Evolutionary conservation across 2,329 filamentous ascomycete species (phyloP).

Genomic region (Penicillium hordei): DNA sequence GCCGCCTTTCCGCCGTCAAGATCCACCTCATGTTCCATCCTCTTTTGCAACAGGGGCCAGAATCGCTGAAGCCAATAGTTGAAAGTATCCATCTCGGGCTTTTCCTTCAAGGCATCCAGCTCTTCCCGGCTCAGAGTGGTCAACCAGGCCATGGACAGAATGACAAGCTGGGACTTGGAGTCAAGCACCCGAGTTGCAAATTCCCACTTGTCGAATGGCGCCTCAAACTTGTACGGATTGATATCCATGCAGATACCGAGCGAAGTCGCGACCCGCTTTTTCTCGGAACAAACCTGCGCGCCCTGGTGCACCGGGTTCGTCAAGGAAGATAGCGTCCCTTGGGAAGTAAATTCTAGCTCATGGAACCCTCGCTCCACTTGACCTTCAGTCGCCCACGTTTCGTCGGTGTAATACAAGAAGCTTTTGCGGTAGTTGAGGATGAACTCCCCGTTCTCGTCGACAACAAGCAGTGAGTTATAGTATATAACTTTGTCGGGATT

Average conservation of each 20-base stretch:
- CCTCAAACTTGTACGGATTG: conserved; percentile 62
- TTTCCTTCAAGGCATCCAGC: conserved; percentile 42
- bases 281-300: neutral
- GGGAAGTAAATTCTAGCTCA: conserved; percentile 24
- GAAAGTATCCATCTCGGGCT: conserved; percentile 60
- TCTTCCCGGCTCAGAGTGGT: conserved; percentile 53
- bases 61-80: conserved; percentile 64
- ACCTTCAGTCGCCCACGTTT: conserved; percentile 62
- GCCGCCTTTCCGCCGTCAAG: conserved; percentile 25
- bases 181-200: conserved; percentile 58
- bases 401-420: conserved; percentile 67
- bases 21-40: conserved; percentile 30
- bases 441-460: conserved; percentile 55
- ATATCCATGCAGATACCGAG: conserved; percentile 57
- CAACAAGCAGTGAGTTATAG: conserved; percentile 62
- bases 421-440: conserved; percentile 63
- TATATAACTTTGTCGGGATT: conserved; percentile 31
- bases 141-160: conserved; percentile 65
- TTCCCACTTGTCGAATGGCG: conserved; percentile 58
- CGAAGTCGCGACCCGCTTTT: conserved; percentile 39
- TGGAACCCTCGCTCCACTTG: conserved; percentile 34
- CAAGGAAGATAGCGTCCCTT: neutral
- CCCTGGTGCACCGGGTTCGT: neutral
- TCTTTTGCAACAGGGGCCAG: conserved; percentile 48
- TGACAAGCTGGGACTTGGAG: conserved; percentile 52